Base-by-base conservation (phyloP, 2,329 filamentous ascomycete species). In the Beauveria rudraprayagi region DNA sequence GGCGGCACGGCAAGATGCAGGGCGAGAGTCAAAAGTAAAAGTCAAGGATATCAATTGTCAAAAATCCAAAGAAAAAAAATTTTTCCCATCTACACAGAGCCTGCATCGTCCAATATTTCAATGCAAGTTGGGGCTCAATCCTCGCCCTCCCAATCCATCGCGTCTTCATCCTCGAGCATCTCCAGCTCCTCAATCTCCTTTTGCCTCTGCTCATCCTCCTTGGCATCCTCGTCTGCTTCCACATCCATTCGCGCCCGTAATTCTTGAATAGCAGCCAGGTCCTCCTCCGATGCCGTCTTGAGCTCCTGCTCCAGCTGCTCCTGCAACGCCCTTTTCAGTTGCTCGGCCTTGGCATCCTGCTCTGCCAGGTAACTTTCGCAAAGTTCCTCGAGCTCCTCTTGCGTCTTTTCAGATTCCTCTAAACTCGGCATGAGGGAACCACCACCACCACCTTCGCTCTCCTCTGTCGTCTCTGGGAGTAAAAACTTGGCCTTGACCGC, bases 221-320 rank as follows among this genome's bases (percentile, higher is more conserved):
- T 30, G 10, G 10, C 56, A 43, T 58, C 56, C 11, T 58, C 56
- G 19, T 24, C 56, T 3, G 24, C 56, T 16, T 58, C 56, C 1
- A 43, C 24, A 2, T 22, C 46, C 56, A 51, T 51, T 14, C 34
- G 44, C 1, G 22, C 47, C 3, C 46, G 34, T 3, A 58, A 17
- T 8, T 52, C 22, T 14, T 17, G 5, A 11, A 58, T 58, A 5
- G 56, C 34, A 2, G 17, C 24, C 9, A 58, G 7, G 16, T 58
- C 47, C 4, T 43, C 34, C 24, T 28, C 46, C 10, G 46, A 43
- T 7, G 56, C 56, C 17, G 22, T 17, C 46, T 10, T 14, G 46
- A 58, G 56, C 47, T 58, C 56, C 47, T 30, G 34, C 37, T 58
- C 56, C 34, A 58, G 37, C 5, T 51, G 56, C 24, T 19, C 47